Evolutionary conservation across 805 yeast species (phyloP), one percentile per base, ranked within the genome.

Genomic region (Ogataea paraovalis): DNA sequence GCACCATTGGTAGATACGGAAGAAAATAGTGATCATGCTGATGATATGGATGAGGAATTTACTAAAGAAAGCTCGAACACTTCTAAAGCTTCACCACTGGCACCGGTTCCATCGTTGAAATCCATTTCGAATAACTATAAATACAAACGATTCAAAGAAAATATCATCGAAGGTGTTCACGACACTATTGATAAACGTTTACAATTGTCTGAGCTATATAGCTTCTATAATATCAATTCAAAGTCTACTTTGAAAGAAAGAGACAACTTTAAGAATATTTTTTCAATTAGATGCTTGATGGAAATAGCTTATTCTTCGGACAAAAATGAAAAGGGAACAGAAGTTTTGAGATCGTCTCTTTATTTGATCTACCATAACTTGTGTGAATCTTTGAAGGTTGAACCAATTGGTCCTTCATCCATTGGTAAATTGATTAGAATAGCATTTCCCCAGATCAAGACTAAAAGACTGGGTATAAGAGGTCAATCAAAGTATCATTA

Each of bases 401-500:
- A 79, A 50, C 78, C 95, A 1, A 68, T 84, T 51, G 78, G 84
- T 27, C 89, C 88, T 12, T 89, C 92, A 1, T 78, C 84, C 2
- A 75, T 87, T 50, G 95, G 95, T 2, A 84, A 83, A 58, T 67
- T 83, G 41, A 83, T 85, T n/a, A 68, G 84, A 47, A 69, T 80
- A 3, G 67, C 79, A 6, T 85, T 77, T 56, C 91, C 94, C 0
- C 73, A 72, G 48, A 68, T 87, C 49, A 78, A 80, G 32, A 84
- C 92, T 0, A 76, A 91, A 52, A 74, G 96, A 46, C 70, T 88
- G 43, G 96, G 96, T 1, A 79, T 83, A 63, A 73, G 94, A 34
- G 89, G 90, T 2, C 85, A 83, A 58, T 81, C 92, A 5, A 84
- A 84, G 60, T 88, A 88, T 64, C 92, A 87, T 63, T 87, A 86